These are phyloP conservation scores for Paramyrothecium sp. DNA, from an alignment of 2,329 filamentous ascomycete genomes.

Conservation along the genomic window DNA sequence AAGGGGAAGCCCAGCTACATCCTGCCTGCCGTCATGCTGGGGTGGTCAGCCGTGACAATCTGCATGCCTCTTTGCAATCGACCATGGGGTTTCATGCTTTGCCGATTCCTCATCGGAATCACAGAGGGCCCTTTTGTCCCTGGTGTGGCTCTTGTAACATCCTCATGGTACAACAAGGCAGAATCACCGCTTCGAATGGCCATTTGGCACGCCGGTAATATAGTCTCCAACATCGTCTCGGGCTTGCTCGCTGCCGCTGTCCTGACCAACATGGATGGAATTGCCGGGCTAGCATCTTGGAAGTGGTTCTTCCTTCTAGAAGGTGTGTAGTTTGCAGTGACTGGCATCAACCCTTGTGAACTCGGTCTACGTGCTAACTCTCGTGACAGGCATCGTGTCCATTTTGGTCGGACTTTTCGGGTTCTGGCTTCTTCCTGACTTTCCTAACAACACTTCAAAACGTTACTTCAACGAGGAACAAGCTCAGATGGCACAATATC, in stretches of 20 bases:
- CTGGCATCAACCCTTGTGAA: background rate
- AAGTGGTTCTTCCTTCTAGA: slow-evolving; percentile 43
- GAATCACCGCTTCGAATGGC: slow-evolving; percentile 42
- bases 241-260: slow-evolving; percentile 42
- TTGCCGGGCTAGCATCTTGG: slow-evolving; percentile 31
- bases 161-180: slow-evolving; percentile 45
- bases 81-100: slow-evolving; percentile 25
- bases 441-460: slow-evolving; percentile 28
- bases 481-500: slow-evolving; percentile 33
- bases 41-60: slow-evolving; percentile 40
- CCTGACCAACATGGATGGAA: slow-evolving; percentile 39
- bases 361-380: background rate
- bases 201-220: slow-evolving; percentile 43
- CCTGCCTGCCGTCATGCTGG: slow-evolving; percentile 37
- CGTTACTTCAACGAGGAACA: slow-evolving; percentile 35
- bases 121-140: slow-evolving; percentile 41
- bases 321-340: background rate
- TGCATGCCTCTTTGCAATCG: slow-evolving; percentile 38
- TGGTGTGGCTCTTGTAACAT: slow-evolving; percentile 43
- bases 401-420: slow-evolving; percentile 27
- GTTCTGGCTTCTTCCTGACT: slow-evolving; percentile 35
- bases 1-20: slow-evolving; percentile 32
- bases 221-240: slow-evolving; percentile 41
- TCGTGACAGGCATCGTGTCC: slow-evolving; percentile 21
- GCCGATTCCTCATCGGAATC: slow-evolving; percentile 28